phyloP scores from a whole-genome alignment of 1,284 basidiomycete species.

The Ceratobasidium sp. region DNA sequence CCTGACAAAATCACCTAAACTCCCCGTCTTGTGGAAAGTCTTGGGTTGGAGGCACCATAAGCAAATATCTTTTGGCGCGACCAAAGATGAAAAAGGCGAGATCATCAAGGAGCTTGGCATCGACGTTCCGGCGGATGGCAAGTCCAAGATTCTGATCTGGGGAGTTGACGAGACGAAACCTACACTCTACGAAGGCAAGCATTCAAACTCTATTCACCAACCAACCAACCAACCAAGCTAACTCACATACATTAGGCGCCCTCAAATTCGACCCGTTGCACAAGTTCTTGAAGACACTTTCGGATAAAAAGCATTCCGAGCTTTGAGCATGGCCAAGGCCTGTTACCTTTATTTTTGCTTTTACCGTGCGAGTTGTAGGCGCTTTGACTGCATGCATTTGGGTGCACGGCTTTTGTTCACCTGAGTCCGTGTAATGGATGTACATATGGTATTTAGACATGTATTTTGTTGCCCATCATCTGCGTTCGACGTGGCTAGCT shows the following conservation, averaged over 20 bases:
- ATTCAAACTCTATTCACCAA: constrained; percentile 3
- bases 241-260: constrained; percentile 61
- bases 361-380: neutral
- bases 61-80: constrained; percentile 75
- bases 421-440: constrained; percentile 19
- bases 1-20: constrained; percentile 79
- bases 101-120: constrained; percentile 70
- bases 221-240: constrained; percentile 24
- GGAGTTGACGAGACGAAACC: constrained; percentile 68
- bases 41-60: constrained; percentile 80
- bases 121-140: constrained; percentile 66
- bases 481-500: neutral
- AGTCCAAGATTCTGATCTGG: constrained; percentile 76
- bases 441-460: neutral
- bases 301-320: constrained; percentile 18
- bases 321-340: neutral
- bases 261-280: constrained; percentile 74
- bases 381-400: constrained; percentile 19
- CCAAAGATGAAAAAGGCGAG: constrained; percentile 75
- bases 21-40: constrained; percentile 88
- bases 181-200: constrained; percentile 71
- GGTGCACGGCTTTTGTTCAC: constrained; percentile 15
- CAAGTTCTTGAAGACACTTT: constrained; percentile 66
- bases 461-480: neutral
- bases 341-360: neutral